Evolutionary conservation across 768 basidiomycete genomes (phyloP).

Genomic region (Pleurotus salmoneostramineus): DNA sequence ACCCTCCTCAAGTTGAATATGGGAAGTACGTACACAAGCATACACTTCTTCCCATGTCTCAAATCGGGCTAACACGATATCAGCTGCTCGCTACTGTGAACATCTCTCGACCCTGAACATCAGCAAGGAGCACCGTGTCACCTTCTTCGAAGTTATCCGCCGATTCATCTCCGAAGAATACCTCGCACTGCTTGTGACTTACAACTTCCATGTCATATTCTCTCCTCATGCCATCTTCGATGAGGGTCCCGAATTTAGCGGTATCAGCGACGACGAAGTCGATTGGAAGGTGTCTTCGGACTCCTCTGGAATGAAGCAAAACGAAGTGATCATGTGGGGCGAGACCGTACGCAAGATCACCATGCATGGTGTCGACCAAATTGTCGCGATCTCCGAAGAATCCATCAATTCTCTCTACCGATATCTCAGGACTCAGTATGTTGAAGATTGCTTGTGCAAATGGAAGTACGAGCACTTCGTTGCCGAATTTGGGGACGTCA

Average conservation of each 20-base stretch:
- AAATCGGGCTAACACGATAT: background rate
- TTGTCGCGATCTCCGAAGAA: slow-evolving; percentile 9
- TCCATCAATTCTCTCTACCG: slow-evolving; percentile 9
- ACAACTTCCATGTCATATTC: slow-evolving; percentile 6
- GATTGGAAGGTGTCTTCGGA: background rate
- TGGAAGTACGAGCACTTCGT: slow-evolving; percentile 1
- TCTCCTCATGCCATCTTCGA: background rate
- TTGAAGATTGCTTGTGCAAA: background rate
- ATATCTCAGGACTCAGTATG: background rate
- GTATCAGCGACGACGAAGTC: slow-evolving; percentile 3
- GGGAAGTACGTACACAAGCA: background rate
- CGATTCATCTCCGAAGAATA: slow-evolving; percentile 2
- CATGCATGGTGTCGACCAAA: slow-evolving; percentile 7
- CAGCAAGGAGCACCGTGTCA: background rate
- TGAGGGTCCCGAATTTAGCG: slow-evolving; percentile 1
- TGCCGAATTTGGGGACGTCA: slow-evolving; percentile 1
- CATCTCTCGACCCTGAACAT: background rate
- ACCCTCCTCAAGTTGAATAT: slow-evolving; percentile 2
- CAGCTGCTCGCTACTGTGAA: slow-evolving; percentile 1
- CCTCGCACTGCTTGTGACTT: background rate
- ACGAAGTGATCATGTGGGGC: slow-evolving; percentile 4
- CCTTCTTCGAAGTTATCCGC: background rate
- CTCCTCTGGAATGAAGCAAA: background rate
- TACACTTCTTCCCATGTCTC: background rate
- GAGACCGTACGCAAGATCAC: slow-evolving; percentile 6